A percentile compares a stretch with the other conserved stretches of the same genome.
Conservation (phyloP, 1,139 yeast genomes). For the Cylindricascospora bacillispora region DNA sequence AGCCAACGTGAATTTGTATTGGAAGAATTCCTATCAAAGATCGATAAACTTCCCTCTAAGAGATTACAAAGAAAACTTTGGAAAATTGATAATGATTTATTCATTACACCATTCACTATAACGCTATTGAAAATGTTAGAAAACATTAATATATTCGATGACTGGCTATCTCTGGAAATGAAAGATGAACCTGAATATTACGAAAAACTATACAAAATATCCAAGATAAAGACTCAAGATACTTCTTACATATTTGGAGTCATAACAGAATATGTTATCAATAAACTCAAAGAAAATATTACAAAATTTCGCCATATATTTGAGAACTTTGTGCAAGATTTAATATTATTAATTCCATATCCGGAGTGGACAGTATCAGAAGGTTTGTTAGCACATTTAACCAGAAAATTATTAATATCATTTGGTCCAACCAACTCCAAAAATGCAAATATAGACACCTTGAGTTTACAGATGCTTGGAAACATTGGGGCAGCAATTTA, state of each 20-base stretch:
- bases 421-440: constrained; percentile 26
- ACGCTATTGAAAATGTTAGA: constrained; percentile 18
- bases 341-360: constrained; percentile 33
- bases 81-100: constrained; percentile 9
- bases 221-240: background rate
- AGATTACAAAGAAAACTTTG: constrained; percentile 23
- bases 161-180: background rate
- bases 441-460: constrained; percentile 33
- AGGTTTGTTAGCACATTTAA: constrained; percentile 32
- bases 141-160: constrained; percentile 9
- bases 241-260: background rate
- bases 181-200: background rate
- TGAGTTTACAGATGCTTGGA: constrained; percentile 44
- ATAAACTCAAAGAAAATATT: constrained; percentile 21
- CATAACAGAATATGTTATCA: background rate
- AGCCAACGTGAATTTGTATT: constrained; percentile 49
- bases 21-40: constrained; percentile 43
- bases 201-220: background rate
- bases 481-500: constrained; percentile 39
- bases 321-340: constrained; percentile 44
- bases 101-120: constrained; percentile 20
- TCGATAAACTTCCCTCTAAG: constrained; percentile 36
- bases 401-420: constrained; percentile 31
- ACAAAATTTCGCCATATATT: constrained; percentile 31
- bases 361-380: constrained; percentile 59